Conservation (phyloP, 352 stramenopile species). For the Pythium aphanidermatum region DNA sequence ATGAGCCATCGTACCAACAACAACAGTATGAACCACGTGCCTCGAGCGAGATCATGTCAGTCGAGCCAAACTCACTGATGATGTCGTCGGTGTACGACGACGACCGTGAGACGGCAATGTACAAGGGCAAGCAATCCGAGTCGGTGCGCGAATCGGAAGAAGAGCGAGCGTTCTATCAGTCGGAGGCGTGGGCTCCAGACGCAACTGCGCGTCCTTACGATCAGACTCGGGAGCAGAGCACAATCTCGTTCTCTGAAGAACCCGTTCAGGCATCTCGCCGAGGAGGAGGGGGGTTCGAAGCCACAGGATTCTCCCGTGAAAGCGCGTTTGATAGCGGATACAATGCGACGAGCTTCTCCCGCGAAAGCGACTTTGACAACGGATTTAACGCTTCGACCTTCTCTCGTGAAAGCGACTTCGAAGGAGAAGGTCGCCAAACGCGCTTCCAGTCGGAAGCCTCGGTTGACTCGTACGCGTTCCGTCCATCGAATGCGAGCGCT, state of each 20-base stretch:
- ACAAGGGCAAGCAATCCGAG: conserved; percentile 20
- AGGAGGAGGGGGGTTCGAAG: too few species aligned
- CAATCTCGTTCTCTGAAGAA: conserved; percentile 10
- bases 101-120: conserved; percentile 6
- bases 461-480: conserved; percentile 65
- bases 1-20: too few species aligned
- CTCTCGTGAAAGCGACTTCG: conserved; percentile 6
- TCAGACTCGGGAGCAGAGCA: conserved; percentile 17
- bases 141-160: conserved; percentile 13
- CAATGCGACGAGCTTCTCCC: background rate
- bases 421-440: conserved; percentile 35
- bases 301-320: too few species aligned
- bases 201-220: conserved; percentile 18
- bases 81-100: conserved; percentile 38
- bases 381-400: conserved; percentile 10
- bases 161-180: conserved; percentile 18
- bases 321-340: too few species aligned
- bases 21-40: background rate
- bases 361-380: background rate
- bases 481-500: conserved; percentile 35
- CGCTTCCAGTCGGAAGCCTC: conserved; percentile 59
- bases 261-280: too few species aligned
- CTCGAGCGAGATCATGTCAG: background rate
- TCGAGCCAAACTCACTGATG: conserved; percentile 32
- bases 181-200: conserved; percentile 10